Percentiles rank a stretch among this genome's conserved stretches.
These are phyloP conservation scores for Amauroascus niger DNA, from an alignment of 2,329 filamentous ascomycete genomes.

Conservation along the genomic window DNA sequence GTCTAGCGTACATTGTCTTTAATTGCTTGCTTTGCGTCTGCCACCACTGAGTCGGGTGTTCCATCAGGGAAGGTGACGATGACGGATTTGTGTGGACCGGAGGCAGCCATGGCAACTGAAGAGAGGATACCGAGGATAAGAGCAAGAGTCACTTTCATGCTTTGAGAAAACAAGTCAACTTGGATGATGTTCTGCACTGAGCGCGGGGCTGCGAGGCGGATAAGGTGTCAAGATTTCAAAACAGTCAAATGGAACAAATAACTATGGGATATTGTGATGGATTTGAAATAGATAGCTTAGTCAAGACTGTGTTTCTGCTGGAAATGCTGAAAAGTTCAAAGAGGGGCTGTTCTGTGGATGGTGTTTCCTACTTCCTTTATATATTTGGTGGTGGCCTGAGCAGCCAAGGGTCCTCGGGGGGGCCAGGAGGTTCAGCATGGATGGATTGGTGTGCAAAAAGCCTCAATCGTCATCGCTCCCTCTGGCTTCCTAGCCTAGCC, in stretches of 20 bases:
- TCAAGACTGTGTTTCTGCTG: no score
- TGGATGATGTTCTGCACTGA: not conserved
- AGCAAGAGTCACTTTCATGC: slow-evolving; percentile 56
- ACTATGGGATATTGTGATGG: no score
- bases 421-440: no score
- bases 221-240: not conserved
- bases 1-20: slow-evolving; percentile 46
- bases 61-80: slow-evolving; percentile 67
- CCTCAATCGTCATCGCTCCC: no score
- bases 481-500: no score
- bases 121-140: slow-evolving; percentile 51
- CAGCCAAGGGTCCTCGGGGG: no score
- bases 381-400: no score
- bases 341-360: no score
- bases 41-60: slow-evolving; percentile 57
- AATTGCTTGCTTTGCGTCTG: slow-evolving; percentile 62
- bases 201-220: not conserved
- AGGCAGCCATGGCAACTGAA: slow-evolving; percentile 52
- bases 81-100: slow-evolving; percentile 54
- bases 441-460: no score
- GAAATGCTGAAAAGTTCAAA: no score
- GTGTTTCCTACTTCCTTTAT: no score
- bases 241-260: not conserved
- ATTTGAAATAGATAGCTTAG: no score
- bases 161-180: not conserved